phyloP scores from a whole-genome alignment of 2,329 filamentous ascomycete species.

The Diaporthe longicolla region DNA sequence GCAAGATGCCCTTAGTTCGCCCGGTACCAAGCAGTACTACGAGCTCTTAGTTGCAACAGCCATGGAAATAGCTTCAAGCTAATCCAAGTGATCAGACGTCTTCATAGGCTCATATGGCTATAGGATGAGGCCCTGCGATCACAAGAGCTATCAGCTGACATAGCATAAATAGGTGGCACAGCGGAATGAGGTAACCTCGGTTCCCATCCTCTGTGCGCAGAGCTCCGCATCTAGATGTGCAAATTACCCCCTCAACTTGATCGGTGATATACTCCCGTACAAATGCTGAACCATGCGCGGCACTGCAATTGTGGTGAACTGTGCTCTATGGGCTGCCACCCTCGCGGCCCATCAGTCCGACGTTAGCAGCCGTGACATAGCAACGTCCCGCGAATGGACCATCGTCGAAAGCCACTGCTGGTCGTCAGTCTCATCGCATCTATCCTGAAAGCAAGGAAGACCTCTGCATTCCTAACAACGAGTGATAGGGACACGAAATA shows the following conservation, averaged over 20 bases:
- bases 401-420: neutral
- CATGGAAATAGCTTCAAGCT: neutral
- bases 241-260: too few species aligned
- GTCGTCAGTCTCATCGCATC: neutral
- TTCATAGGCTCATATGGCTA: rapidly evolving
- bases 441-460: too few species aligned
- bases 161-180: neutral
- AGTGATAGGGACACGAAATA: neutral
- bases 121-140: rapidly evolving
- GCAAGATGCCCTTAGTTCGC: neutral
- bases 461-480: too few species aligned
- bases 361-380: neutral
- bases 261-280: neutral
- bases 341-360: neutral
- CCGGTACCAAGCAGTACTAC: neutral
- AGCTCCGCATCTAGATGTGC: too few species aligned
- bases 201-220: neutral
- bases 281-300: neutral
- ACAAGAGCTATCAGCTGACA: neutral
- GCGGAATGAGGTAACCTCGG: neutral
- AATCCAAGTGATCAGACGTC: neutral
- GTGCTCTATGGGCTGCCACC: neutral
- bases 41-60: neutral
- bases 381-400: neutral
- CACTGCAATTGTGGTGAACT: too few species aligned